These are phyloP conservation scores for Hirsutella thompsonii DNA, from an alignment of 2,329 filamentous ascomycete genomes.

Conservation along the genomic window DNA sequence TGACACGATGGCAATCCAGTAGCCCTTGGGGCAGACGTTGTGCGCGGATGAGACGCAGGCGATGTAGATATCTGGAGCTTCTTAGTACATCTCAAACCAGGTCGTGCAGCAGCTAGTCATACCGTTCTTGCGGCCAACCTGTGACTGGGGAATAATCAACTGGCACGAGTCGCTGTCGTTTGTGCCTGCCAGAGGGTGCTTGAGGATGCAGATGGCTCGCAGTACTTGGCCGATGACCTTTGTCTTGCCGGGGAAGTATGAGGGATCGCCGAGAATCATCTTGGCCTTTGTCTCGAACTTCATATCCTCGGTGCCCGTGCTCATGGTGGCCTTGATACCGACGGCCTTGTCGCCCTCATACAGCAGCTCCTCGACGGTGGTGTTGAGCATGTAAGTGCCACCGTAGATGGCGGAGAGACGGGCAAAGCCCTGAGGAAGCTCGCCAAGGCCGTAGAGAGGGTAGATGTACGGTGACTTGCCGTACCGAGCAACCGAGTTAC, in stretches of 20 bases:
- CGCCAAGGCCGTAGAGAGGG: constrained; percentile 91
- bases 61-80: constrained; percentile 87
- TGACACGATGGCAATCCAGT: constrained; percentile 97
- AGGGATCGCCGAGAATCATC: constrained; percentile 91
- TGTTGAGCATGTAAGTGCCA: constrained; percentile 99
- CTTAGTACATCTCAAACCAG: too few relatives aligned
- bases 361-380: constrained; percentile 76
- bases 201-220: constrained; percentile 94
- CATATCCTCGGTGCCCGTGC: constrained; percentile 68
- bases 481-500: constrained; percentile 93
- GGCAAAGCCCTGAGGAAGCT: constrained; percentile 94
- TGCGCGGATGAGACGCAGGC: constrained; percentile 91
- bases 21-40: constrained; percentile 97
- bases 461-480: constrained; percentile 99
- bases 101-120: too few relatives aligned
- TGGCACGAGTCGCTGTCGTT: constrained; percentile 82
- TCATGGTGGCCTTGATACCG: constrained; percentile 97
- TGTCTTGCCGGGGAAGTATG: constrained; percentile 87
- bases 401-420: constrained; percentile 97
- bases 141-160: constrained; percentile 94
- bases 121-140: constrained; percentile 95
- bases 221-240: constrained; percentile 80
- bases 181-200: constrained; percentile 86
- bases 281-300: constrained; percentile 93
- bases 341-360: constrained; percentile 79